These are phyloP conservation scores for Pseudonitzschia pungens DNA, from an alignment of 108 stramenopile species.

Conservation along the genomic window DNA sequence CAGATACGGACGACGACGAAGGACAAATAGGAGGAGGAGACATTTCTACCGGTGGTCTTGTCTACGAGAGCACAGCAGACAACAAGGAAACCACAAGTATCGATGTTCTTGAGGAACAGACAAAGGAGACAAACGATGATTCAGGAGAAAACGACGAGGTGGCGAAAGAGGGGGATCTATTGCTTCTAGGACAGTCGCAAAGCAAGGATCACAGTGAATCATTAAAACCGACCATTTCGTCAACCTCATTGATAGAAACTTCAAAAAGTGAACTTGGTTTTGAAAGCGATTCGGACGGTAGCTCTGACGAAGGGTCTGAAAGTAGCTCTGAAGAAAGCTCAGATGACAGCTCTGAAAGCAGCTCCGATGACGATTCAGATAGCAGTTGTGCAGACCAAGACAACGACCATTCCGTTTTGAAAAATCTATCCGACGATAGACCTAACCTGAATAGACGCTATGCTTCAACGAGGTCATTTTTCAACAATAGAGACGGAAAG, in stretches of 20 bases:
- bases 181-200: neutral
- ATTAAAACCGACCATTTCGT: neutral
- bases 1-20: neutral
- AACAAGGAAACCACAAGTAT: neutral
- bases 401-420: neutral
- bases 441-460: neutral
- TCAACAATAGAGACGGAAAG: neutral
- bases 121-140: neutral
- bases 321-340: neutral
- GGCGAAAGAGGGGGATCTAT: neutral
- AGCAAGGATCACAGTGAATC: neutral
- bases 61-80: neutral
- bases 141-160: neutral
- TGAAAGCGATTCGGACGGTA: neutral
- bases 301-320: neutral
- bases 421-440: neutral
- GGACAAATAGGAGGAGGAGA: slow-evolving; percentile 1
- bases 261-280: neutral
- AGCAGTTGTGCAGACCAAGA: neutral
- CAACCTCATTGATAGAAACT: neutral
- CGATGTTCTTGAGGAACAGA: neutral
- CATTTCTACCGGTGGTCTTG: slow-evolving; percentile 4
- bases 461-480: neutral
- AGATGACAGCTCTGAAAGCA: slow-evolving; percentile 1
- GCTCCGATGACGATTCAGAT: neutral